Base-by-base conservation (phyloP, 352 stramenopile genomes). In the Phytophthora macrochlamydospora region DNA sequence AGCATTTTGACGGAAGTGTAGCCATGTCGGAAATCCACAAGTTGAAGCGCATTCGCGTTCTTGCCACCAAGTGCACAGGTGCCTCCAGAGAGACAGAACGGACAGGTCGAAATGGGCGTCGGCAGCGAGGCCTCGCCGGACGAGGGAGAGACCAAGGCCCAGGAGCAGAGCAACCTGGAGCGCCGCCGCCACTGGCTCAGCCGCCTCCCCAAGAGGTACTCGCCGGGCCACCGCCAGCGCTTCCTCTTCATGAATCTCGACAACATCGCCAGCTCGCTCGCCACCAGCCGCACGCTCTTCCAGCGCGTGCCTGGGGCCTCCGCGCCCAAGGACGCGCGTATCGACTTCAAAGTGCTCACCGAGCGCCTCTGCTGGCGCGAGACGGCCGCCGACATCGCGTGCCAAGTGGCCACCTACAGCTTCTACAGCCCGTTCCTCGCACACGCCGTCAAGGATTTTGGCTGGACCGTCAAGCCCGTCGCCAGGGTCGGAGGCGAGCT, bases 211-310 rank as follows among this genome's bases (percentile, higher is more conserved):
- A 38, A 67, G 4, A 11, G 44, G 11, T 70, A 70, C 37, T 33
- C 60, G 35, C 44, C 51, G 40, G 59, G 63, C 14, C 55, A 74
- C 29, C 66, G 61, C 18, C 56, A 59, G 46, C 56, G 61, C 38
- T 63, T 60, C 42, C 45, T 70, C 11, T 58, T 70, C n/a, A 55
- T 74, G 30, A 32, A 74, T 18, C 13, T 74, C 32, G 56, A 74
- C 46, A 65, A 64, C 45, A 70, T 65, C 1, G 18, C 38, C 1
- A 38, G 14, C 7, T 61, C 61, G 1, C n/a, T 74, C 1, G 8
- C 51, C 14, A 66, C 37, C 33, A 70, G 66, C 24, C 51, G 44
- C 29, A 31, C 49, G 38, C 56, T 70, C 9, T 74, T 56, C 24
- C 48, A n/a, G n/a, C 37, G 3, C 32, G 33, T 73, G 11, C 18